These are phyloP conservation scores for Davidsoniella eucalypti DNA, from an alignment of 2,329 filamentous ascomycete species.

Conservation along the genomic window DNA sequence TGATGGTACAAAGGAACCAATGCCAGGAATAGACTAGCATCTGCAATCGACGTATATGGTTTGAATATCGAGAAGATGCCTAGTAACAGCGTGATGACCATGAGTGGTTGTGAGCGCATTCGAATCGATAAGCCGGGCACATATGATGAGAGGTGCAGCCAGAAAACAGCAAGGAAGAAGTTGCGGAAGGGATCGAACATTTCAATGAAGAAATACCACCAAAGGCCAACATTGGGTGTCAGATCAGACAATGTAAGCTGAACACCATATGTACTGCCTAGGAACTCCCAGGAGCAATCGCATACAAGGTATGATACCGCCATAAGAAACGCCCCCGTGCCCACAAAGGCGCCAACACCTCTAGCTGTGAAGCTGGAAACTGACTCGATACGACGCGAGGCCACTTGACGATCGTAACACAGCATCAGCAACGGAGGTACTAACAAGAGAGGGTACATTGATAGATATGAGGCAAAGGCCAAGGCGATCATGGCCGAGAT, in stretches of 20 bases:
- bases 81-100: conserved; percentile 66
- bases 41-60: conserved; percentile 85
- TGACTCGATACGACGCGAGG: conserved; percentile 22
- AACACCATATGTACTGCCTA: conserved; percentile 79
- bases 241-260: conserved; percentile 82
- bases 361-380: conserved; percentile 34
- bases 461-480: conserved; percentile 76
- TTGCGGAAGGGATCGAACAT: conserved; percentile 97
- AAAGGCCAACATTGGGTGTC: conserved; percentile 85
- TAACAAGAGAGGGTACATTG: conserved; percentile 78
- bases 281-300: conserved; percentile 69
- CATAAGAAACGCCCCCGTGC: conserved; percentile 45
- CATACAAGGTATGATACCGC: conserved; percentile 57
- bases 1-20: conserved; percentile 78
- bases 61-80: conserved; percentile 93
- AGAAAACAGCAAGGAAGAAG: conserved; percentile 96
- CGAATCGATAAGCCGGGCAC: conserved; percentile 73
- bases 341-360: conserved; percentile 35
- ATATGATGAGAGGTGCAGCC: conserved; percentile 85
- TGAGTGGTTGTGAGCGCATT: conserved; percentile 70
- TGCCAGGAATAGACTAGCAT: conserved; percentile 72
- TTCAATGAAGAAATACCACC: conserved; percentile 99
- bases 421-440: conserved; percentile 69
- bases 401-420: conserved; percentile 50
- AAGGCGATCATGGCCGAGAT: conserved; percentile 70